Percentiles rank a stretch among this genome's conserved stretches.
Evolutionary conservation across 805 yeast species (phyloP).

Genomic region (Nakazawaea peltata): DNA sequence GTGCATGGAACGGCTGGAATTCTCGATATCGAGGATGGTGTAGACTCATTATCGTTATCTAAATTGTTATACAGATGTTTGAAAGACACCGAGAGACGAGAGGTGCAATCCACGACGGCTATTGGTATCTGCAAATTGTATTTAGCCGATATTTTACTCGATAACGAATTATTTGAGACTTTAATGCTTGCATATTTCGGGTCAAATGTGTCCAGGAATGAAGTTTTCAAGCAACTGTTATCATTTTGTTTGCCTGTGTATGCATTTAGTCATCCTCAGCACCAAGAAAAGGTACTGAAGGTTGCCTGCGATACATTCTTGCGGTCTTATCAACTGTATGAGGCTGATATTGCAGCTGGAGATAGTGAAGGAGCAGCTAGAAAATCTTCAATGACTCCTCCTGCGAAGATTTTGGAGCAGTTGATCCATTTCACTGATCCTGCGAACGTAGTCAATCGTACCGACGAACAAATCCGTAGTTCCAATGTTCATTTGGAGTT

Average conservation of each 20-base stretch:
- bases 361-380: conserved; percentile 14
- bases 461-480: conserved; percentile 29
- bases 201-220: conserved; percentile 55
- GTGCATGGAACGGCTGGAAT: conserved; percentile 61
- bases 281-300: conserved; percentile 58
- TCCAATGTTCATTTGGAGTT: conserved; percentile 50
- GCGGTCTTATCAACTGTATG: conserved; percentile 40
- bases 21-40: conserved; percentile 43
- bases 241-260: conserved; percentile 87
- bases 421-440: conserved; percentile 85
- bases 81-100: conserved; percentile 47
- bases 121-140: conserved; percentile 81
- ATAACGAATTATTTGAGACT: conserved; percentile 64
- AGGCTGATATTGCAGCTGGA: conserved; percentile 23
- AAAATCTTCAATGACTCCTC: conserved; percentile 25
- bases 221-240: conserved; percentile 66
- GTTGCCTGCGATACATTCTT: conserved; percentile 60
- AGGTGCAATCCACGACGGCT: conserved; percentile 72
- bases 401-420: conserved; percentile 57
- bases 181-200: conserved; percentile 69
- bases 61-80: conserved; percentile 62
- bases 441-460: conserved; percentile 42
- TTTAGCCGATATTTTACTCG: conserved; percentile 66
- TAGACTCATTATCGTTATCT: conserved; percentile 59
- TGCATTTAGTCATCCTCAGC: conserved; percentile 64